phyloP scores from a whole-genome alignment of 441 rosid species.

The Pelargonium exstipulatum region DNA sequence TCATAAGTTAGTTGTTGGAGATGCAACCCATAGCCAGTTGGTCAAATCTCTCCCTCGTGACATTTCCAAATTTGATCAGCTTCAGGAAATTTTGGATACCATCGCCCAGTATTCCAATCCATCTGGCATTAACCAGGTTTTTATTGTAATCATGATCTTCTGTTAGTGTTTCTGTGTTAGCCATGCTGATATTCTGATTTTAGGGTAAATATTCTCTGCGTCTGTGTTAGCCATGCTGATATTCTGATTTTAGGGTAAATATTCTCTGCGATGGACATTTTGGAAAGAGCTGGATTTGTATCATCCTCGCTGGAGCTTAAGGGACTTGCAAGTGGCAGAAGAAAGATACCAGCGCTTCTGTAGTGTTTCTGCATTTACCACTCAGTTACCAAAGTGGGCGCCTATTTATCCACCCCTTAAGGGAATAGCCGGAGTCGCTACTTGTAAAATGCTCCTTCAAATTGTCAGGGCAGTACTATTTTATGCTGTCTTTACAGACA shows the following conservation, averaged over 20 bases:
- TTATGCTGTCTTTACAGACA: conserved; percentile 68
- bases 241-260: conserved; percentile 58
- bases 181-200: conserved; percentile 17
- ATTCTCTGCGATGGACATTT: conserved; percentile 61
- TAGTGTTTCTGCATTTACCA: conserved; percentile 64
- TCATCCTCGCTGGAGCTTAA: conserved; percentile 86
- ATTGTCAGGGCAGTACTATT: conserved; percentile 66
- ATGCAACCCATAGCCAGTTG: conserved; percentile 90
- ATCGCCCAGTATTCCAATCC: conserved; percentile 79
- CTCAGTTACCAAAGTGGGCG: conserved; percentile 88
- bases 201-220: conserved; percentile 89
- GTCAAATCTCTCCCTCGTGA: conserved; percentile 82
- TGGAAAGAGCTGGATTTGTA: conserved; percentile 97
- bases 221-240: conserved; percentile 21
- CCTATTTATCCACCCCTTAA: conserved; percentile 70
- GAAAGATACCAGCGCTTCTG: conserved; percentile 81
- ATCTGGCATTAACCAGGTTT: conserved; percentile 91
- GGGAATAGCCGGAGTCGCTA: conserved; percentile 66
- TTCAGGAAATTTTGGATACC: conserved; percentile 69
- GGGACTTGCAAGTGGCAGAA: conserved; percentile 93
- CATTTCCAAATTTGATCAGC: conserved; percentile 66
- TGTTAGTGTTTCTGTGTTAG: conserved; percentile 22
- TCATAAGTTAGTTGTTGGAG: conserved; percentile 78
- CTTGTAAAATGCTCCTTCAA: conserved; percentile 62
- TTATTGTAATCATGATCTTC: conserved; percentile 24